Evolutionary conservation across 441 rosid genomes (phyloP).

Genomic region (Adansonia grandidieri): DNA sequence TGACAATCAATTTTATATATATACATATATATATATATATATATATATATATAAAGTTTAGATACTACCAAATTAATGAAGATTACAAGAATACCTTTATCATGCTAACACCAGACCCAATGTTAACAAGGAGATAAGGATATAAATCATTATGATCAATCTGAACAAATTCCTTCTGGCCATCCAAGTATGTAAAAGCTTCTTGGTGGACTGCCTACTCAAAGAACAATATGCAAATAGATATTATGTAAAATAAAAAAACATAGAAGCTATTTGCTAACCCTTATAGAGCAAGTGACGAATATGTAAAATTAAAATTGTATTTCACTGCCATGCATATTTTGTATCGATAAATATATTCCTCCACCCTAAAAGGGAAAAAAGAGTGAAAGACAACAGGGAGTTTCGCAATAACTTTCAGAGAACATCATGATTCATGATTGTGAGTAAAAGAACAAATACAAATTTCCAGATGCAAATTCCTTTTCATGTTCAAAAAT

Average conservation of each 20-base stretch:
- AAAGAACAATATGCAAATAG: constrained; percentile 25
- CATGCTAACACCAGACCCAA: constrained; percentile 91
- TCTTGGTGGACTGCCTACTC: constrained; percentile 73
- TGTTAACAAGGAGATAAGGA: constrained; percentile 84
- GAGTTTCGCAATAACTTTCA: too few species aligned
- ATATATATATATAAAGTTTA: not conserved
- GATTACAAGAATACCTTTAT: constrained; percentile 59
- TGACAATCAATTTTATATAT: constrained; percentile 16
- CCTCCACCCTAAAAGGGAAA: not conserved
- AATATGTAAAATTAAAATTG: not conserved
- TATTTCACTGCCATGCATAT: not conserved
- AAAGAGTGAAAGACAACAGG: not conserved
- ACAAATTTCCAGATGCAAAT: not conserved
- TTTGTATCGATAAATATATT: not conserved
- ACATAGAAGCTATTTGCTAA: constrained; percentile 10
- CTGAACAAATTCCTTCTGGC: constrained; percentile 65
- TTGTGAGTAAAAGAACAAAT: not conserved
- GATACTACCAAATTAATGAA: constrained; percentile 10
- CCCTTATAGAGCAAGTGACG: not conserved
- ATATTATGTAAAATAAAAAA: not conserved
- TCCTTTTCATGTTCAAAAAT: not conserved
- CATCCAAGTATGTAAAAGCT: constrained; percentile 76
- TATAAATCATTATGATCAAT: constrained; percentile 72
- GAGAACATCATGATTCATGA: too few species aligned
- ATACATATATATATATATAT: not conserved